A percentile compares a stretch with the other conserved stretches of the same genome.
These are phyloP conservation scores for Ceratocystiopsis sp. DNA, from an alignment of 2,329 filamentous ascomycete species.

Conservation along the genomic window DNA sequence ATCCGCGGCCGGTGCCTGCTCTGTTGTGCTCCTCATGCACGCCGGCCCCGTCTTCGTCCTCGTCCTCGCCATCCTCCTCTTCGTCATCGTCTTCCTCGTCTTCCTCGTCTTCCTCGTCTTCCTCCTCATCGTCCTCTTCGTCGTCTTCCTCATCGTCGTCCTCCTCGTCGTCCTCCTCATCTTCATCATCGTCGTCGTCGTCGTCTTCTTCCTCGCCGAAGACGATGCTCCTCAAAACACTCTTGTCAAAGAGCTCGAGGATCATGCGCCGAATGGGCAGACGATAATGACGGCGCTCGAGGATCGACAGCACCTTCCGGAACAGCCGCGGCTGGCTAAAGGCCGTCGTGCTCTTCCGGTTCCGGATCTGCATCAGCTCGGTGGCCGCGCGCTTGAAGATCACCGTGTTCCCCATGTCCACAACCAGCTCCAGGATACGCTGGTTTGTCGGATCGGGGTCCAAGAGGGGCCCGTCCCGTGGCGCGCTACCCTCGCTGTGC, in stretches of 20 bases:
- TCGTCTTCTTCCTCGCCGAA: constrained; percentile 48
- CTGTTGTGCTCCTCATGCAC: not conserved
- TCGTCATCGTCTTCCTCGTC: constrained; percentile 13
- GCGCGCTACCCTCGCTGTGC: not conserved
- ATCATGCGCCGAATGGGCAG: constrained; percentile 77
- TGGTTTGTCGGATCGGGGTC: constrained; percentile 38
- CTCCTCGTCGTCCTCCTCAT: constrained; percentile 15
- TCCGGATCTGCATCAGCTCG: constrained; percentile 66
- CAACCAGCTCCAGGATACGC: constrained; percentile 68
- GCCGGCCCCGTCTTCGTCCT: constrained; percentile 25
- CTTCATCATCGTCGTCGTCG: constrained; percentile 34
- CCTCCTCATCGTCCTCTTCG: constrained; percentile 16
- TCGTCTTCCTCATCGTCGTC: constrained; percentile 16
- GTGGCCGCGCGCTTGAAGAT: constrained; percentile 72
- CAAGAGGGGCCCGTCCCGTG: constrained; percentile 18
- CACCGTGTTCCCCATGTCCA: constrained; percentile 85
- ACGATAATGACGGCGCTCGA: constrained; percentile 81
- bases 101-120: constrained; percentile 14
- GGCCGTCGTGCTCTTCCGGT: constrained; percentile 52
- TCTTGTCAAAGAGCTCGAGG: constrained; percentile 86
- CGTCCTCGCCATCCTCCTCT: constrained; percentile 25
- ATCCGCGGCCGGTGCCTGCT: constrained; percentile 13
- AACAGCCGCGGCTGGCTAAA: constrained; percentile 69
- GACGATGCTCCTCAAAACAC: constrained; percentile 68
- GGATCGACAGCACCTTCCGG: constrained; percentile 63